These are phyloP conservation scores for Geosmithia flava DNA, from an alignment of 2,329 filamentous ascomycete species.

Conservation along the genomic window DNA sequence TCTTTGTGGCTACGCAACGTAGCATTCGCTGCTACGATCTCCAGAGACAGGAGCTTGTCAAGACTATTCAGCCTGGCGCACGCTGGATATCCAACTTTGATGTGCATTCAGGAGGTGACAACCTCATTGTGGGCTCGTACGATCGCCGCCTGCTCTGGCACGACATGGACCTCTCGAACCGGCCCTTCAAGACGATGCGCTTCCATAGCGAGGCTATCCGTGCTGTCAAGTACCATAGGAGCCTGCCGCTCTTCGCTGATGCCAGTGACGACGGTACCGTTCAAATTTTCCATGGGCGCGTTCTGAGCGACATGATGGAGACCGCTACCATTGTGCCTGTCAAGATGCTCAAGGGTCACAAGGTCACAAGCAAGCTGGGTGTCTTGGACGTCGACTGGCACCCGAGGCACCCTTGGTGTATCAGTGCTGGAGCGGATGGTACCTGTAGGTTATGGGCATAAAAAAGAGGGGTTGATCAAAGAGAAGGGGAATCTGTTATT, in stretches of 20 bases:
- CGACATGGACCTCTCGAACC: slow-evolving; percentile 80
- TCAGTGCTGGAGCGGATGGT: slow-evolving; percentile 89
- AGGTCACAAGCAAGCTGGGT: slow-evolving; percentile 72
- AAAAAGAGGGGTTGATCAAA: slow-evolving; percentile 1
- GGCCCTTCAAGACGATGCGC: slow-evolving; percentile 91
- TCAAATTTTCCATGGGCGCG: slow-evolving; percentile 95
- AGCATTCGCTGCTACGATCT: slow-evolving; percentile 91
- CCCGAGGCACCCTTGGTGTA: slow-evolving; percentile 83
- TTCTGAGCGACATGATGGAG: slow-evolving; percentile 88
- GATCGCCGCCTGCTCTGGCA: slow-evolving; percentile 93
- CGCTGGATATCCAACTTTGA: slow-evolving; percentile 91
- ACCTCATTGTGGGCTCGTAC: slow-evolving; percentile 88
- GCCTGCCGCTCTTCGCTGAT: slow-evolving; percentile 80
- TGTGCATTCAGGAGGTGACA: slow-evolving; percentile 85
- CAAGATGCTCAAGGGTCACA: slow-evolving; percentile 86
- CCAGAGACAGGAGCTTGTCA: slow-evolving; percentile 79
- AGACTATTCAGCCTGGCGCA: slow-evolving; percentile 85
- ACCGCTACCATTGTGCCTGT: slow-evolving; percentile 93
- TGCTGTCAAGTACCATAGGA: slow-evolving; percentile 75
- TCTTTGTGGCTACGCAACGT: slow-evolving; percentile 93
- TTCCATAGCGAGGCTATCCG: slow-evolving; percentile 92
- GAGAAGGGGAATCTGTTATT: neutral
- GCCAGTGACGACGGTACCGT: slow-evolving; percentile 88
- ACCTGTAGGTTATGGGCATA: slow-evolving; percentile 82
- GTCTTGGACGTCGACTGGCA: slow-evolving; percentile 97